Evolutionary conservation across 306 rosid genomes (phyloP), one percentile per base, ranked within the genome.

Genomic region (Calophaca sinica): DNA sequence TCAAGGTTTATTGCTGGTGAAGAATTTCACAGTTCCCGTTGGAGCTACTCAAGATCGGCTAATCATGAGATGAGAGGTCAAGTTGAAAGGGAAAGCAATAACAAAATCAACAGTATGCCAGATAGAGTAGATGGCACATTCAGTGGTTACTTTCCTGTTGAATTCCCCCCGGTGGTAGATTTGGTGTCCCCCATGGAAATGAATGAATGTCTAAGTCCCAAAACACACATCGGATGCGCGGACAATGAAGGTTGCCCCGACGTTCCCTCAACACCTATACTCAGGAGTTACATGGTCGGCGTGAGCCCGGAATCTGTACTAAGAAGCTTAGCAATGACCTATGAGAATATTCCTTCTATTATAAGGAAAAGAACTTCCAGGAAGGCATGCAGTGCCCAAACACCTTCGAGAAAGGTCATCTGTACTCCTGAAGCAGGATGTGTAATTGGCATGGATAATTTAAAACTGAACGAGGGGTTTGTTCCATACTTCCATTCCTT

Each of bases 331-430:
- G 92, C 89, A 69, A 78, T 81, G 90, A 84, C 77, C 39, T 86
- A 84, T 62, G 72, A 78, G 44, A 84, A 86, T 54, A 74, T 67
- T 70, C 92, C 92, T 78, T 87, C 92, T 29, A 89, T 87, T 57
- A 75, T 86, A 60, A 84, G 90, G 81, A 89, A 82, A 79, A 84
- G 85, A 75, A 61, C 79, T 61, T 14, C 78, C 44, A 64, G 67
- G 29, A 84, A 72, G 44, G 9, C 28, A 59, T 48, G 39, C 26
- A 62, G 15, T 33, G 35, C 46, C 73, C 73, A 36, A 73, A 45
- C 69, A 33, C 46, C 82, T 49, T 70, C 50, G 0, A 26, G 12
- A 70, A 48, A 39, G 8, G 72, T 20, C 28, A 3, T 9, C 20
- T 59, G 26, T 50, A 28, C 72, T 80, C 71, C 71, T 48, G 84